phyloP scores from a whole-genome alignment of 169 alveolate genomes.

The Plasmodium yoelii region DNA sequence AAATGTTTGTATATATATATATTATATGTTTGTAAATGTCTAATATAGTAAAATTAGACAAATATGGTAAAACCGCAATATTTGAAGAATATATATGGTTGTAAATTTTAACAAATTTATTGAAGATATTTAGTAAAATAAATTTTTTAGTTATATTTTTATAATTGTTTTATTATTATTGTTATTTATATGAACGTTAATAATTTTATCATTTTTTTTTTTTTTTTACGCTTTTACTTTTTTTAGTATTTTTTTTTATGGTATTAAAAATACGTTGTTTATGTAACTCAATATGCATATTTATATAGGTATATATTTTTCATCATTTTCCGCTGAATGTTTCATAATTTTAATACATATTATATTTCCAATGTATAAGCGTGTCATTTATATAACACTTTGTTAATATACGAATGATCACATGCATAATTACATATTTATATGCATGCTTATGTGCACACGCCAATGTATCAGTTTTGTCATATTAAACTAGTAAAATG shows the following conservation, averaged over 20 bases:
- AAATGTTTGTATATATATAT: constrained; percentile 9
- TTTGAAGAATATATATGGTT: not conserved
- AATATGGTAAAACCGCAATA: not conserved
- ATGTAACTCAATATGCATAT: not conserved
- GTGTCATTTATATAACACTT: too few species aligned
- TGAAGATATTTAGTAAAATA: constrained; percentile 3
- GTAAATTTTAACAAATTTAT: constrained; percentile 1
- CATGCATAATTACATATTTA: too few species aligned
- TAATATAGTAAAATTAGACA: not conserved
- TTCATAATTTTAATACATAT: too few species aligned
- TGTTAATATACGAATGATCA: too few species aligned
- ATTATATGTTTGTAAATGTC: not conserved
- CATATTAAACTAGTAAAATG: not conserved
- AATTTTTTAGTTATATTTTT: constrained; percentile 12
- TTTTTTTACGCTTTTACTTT: constrained; percentile 10
- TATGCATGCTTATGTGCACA: not conserved
- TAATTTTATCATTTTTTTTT: constrained; percentile 7
- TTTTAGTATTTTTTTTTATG: not conserved
- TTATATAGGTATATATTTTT: not conserved
- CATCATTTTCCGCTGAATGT: not conserved
- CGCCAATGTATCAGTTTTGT: not conserved
- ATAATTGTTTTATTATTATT: constrained; percentile 18
- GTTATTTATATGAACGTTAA: constrained; percentile 24
- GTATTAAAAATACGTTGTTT: not conserved
- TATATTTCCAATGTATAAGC: too few species aligned